Base-by-base conservation (phyloP, 163 green algal species). In the Chlamydomonas reinhardtii region DNA sequence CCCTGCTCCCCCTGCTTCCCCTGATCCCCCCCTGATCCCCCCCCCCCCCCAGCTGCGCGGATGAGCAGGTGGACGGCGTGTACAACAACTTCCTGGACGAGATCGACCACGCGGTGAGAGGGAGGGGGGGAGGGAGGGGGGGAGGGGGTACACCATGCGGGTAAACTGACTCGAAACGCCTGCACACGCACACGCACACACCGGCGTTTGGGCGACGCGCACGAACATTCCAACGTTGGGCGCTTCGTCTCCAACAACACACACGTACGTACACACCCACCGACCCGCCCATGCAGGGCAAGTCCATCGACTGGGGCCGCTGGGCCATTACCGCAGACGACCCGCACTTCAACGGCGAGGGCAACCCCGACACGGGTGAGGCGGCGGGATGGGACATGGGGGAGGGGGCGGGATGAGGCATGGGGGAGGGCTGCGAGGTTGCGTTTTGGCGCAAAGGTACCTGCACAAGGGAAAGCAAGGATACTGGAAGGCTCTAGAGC, bases 251-350 rank as follows among this genome's bases (percentile, higher is more conserved):
- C n/a, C n/a, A n/a, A n/a, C n/a, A n/a, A 48, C 39, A 48, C 39
- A 48, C 39, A 48, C 8, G 39, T 48, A 8, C 39, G 39, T 8
- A 48, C 39, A 48, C 39, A 48, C 39, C 39, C 39, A 48, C 39
- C 39, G 5, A 48, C 39, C 8, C 48, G 19, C 48, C 17, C 48
- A 4, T 22, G 19, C 66, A 86, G 27, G 82, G 31, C 66, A 32
- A 16, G 34, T 11, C 8, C 20, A 54, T 74, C 9, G 69, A 74
- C 22, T 96, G 93, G 92, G 93, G 92, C 72, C 68, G 64, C 22
- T 96, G 93, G 94, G 94, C 94, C 39, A 96, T 97, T 81, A 94
- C 93, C 43, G 66, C 84, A 31, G 27, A 73, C 66, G 66, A 73
- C 66, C 66, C 66, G 9, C 9, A 22, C 9, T 73, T 73, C 66